These are phyloP conservation scores for Antitrichia curtipendula DNA, from an alignment of 225 moss, liverwort and hornwort genomes.

Conservation along the genomic window DNA sequence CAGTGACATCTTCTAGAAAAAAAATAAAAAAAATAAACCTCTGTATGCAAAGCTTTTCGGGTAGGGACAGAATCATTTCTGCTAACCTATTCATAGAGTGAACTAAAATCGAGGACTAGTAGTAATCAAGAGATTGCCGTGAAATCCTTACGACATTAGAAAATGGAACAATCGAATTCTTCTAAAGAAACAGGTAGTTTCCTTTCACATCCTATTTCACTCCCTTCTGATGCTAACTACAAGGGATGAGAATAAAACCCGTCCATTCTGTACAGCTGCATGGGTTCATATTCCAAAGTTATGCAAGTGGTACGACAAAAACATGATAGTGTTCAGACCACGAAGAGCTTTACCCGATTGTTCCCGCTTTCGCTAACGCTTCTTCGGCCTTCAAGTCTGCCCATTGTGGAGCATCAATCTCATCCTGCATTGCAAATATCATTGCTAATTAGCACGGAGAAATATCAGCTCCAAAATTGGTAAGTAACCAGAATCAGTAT, in stretches of 20 bases:
- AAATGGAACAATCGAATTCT: not conserved
- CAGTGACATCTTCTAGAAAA: not conserved
- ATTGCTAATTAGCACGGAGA: not conserved
- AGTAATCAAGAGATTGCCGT: not conserved
- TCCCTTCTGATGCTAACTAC: not conserved
- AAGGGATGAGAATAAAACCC: not conserved
- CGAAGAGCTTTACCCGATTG: conserved; percentile 11
- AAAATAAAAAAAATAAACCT: no score
- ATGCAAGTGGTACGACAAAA: not conserved
- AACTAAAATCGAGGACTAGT: not conserved
- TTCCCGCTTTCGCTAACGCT: conserved; percentile 19
- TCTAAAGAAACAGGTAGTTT: not conserved
- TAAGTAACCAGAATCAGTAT: not conserved
- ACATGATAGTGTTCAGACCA: not conserved
- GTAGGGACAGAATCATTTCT: not conserved
- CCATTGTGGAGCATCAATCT: conserved; percentile 54
- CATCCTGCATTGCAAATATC: conserved; percentile 13
- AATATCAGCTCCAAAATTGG: not conserved
- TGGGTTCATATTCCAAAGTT: not conserved
- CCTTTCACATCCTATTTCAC: not conserved
- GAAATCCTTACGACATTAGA: not conserved
- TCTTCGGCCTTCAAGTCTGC: conserved; percentile 41
- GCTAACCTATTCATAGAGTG: not conserved
- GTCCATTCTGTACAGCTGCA: not conserved
- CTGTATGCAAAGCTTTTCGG: not conserved